A percentile compares a stretch with the other conserved stretches of the same genome.
phyloP scores from a whole-genome alignment of 192 early-diverging fungal species.

The Diversispora epigaea region DNA sequence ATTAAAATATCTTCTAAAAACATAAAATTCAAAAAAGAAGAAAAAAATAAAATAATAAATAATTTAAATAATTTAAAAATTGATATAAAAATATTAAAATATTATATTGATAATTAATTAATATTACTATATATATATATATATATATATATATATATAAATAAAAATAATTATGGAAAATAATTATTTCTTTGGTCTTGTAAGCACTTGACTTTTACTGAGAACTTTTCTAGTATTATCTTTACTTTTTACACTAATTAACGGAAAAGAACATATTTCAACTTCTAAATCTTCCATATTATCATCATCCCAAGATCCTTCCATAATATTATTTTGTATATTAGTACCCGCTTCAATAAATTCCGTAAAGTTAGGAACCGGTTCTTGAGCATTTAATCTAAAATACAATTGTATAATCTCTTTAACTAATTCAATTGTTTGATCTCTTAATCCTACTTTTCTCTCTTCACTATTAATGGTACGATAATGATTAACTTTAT shows the following conservation, averaged over 20 bases:
- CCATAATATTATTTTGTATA: constrained; percentile 13
- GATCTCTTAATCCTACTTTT: not conserved
- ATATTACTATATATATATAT: too few relatives aligned
- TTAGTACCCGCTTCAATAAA: constrained; percentile 9
- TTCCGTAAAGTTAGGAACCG: constrained; percentile 14
- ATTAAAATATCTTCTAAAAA: too few relatives aligned
- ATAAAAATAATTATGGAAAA: too few relatives aligned
- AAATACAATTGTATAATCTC: constrained; percentile 25
- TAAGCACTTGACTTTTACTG: constrained; percentile 10
- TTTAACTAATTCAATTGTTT: not conserved
- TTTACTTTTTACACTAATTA: constrained; percentile 2
- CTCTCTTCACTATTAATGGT: constrained; percentile 3
- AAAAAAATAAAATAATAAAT: too few relatives aligned
- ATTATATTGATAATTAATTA: too few relatives aligned
- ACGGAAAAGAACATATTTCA: constrained; percentile 31
- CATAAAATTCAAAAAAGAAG: too few relatives aligned
- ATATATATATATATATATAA: too few relatives aligned
- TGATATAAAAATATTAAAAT: too few relatives aligned
- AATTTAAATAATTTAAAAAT: too few relatives aligned
- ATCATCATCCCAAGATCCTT: constrained; percentile 23
- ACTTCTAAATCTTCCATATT: constrained; percentile 21
- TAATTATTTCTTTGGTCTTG: not conserved
- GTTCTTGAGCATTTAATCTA: constrained; percentile 32
- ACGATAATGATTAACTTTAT: constrained; percentile 7
- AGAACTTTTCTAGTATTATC: constrained; percentile 20